Conservation (phyloP, 495 filamentous ascomycete species). For the Aspergillus panamensis region DNA sequence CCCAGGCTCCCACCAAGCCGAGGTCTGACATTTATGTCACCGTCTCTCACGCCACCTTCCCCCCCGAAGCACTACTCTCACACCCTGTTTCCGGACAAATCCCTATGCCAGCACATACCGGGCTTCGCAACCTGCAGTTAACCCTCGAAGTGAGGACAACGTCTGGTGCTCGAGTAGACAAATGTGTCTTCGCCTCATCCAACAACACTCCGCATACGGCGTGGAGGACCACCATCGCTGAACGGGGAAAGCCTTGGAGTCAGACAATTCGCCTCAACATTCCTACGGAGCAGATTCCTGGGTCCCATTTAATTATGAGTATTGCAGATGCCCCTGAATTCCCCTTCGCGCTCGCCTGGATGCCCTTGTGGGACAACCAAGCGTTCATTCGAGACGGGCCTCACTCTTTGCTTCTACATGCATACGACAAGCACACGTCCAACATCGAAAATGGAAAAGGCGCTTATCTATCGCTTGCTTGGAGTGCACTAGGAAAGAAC, state of each 20-base stretch:
- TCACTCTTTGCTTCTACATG: conserved; percentile 79
- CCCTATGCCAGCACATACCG: conserved; percentile 56
- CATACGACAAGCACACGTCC: conserved; percentile 82
- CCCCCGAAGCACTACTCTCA: conserved; percentile 72
- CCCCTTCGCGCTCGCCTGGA: conserved; percentile 85
- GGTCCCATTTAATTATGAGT: conserved; percentile 84
- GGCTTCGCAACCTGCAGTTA: conserved; percentile 75
- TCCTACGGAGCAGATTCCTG: conserved; percentile 72
- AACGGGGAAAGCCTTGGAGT: conserved; percentile 76
- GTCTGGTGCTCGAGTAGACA: conserved; percentile 75
- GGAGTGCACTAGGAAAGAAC: conserved; percentile 63
- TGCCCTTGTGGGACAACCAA: conserved; percentile 90
- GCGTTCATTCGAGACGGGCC: conserved; percentile 86
- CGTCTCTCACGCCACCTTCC: conserved; percentile 68
- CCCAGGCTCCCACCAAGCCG: conserved; percentile 80
- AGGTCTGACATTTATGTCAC: conserved; percentile 94
- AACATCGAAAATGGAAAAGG: conserved; percentile 59
- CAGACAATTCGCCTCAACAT: conserved; percentile 83
- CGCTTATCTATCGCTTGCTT: conserved; percentile 81
- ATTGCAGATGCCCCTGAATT: conserved; percentile 78
- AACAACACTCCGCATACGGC: conserved; percentile 69
- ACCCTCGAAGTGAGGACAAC: conserved; percentile 80
- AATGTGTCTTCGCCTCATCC: conserved; percentile 82
- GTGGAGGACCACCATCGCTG: conserved; percentile 81
- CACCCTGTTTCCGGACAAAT: conserved; percentile 75